Conservation (phyloP, 2,329 filamentous ascomycete genomes). For the Fusarium papillatum region DNA sequence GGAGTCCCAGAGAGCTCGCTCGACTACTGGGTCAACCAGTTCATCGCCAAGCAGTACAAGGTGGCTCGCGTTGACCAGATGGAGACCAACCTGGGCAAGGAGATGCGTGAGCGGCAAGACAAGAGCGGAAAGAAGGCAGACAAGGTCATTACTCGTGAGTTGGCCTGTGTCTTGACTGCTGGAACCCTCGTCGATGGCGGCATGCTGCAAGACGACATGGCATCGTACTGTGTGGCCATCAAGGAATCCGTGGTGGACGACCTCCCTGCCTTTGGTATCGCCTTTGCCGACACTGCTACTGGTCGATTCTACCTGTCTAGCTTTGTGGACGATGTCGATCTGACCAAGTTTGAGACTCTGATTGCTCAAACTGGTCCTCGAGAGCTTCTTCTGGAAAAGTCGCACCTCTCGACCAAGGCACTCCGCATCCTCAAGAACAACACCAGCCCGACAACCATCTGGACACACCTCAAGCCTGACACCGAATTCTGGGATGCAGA, state of each 20-base stretch:
- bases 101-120: constrained; percentile 94
- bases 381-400: constrained; percentile 92
- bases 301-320: constrained; percentile 95
- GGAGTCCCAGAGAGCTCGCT: constrained; percentile 96
- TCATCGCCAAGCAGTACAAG: constrained; percentile 98
- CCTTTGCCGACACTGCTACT: constrained; percentile 95
- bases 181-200: constrained; percentile 95
- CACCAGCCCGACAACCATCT: constrained; percentile 91
- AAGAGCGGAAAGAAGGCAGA: constrained; percentile 80
- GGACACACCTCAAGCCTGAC: constrained; percentile 90
- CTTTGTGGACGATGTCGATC: constrained; percentile 90
- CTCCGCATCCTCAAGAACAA: constrained; percentile 97
- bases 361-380: constrained; percentile 92
- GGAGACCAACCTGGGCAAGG: constrained; percentile 95
- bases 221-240: constrained; percentile 95
- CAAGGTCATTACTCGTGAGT: constrained; percentile 92
- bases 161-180: constrained; percentile 90
- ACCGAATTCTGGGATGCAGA: constrained; percentile 95
- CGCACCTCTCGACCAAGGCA: constrained; percentile 86
- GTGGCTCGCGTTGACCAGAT: constrained; percentile 97
- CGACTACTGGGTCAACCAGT: constrained; percentile 98
- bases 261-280: constrained; percentile 87
- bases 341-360: constrained; percentile 98
- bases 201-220: constrained; percentile 99
- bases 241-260: constrained; percentile 84